Conservation (phyloP, 208 protist genomes). For the Leishmania arabica region DNA sequence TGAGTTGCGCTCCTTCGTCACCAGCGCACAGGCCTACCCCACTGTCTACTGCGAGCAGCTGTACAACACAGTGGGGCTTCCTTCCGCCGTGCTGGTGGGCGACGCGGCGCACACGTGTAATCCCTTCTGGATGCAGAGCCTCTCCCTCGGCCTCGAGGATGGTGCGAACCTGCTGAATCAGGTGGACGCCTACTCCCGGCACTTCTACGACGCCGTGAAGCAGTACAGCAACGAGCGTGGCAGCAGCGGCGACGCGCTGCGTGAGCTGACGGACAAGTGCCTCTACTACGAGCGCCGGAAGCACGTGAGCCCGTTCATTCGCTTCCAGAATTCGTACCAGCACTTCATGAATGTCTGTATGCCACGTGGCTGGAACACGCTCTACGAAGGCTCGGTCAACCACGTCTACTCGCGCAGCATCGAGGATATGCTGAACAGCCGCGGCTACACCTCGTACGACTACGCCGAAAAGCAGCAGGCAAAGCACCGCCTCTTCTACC, state of each 20-base stretch:
- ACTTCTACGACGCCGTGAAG: conserved; percentile 89
- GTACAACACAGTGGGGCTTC: conserved; percentile 85
- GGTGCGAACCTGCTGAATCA: conserved; percentile 76
- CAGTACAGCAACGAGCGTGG: conserved; percentile 90
- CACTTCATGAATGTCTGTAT: conserved; percentile 64
- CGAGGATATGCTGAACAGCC: conserved; percentile 88
- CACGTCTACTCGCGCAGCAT: conserved; percentile 85
- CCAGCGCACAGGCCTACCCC: conserved; percentile 43
- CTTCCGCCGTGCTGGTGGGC: conserved; percentile 80
- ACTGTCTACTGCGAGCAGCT: conserved; percentile 89
- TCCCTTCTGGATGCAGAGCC: conserved; percentile 86
- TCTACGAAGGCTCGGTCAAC: conserved; percentile 81
- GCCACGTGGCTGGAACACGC: conserved; percentile 65
- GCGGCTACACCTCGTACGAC: conserved; percentile 89
- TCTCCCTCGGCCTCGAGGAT: conserved; percentile 87
- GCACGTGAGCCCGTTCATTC: conserved; percentile 77
- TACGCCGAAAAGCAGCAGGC: conserved; percentile 89
- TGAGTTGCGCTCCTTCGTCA: conserved; percentile 40
- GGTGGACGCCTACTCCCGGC: conserved; percentile 81
- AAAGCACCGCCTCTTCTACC: conserved; percentile 80
- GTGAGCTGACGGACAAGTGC: conserved; percentile 82
- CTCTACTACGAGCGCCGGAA: conserved; percentile 86
- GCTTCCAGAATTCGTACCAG: conserved; percentile 84
- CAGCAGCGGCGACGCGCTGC: conserved; percentile 77
- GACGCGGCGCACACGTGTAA: conserved; percentile 84